A percentile compares a stretch with the other conserved stretches of the same genome.
These are phyloP conservation scores for Salvia miltiorrhiza DNA, from an alignment of 257 asterid genomes.

Conservation along the genomic window DNA sequence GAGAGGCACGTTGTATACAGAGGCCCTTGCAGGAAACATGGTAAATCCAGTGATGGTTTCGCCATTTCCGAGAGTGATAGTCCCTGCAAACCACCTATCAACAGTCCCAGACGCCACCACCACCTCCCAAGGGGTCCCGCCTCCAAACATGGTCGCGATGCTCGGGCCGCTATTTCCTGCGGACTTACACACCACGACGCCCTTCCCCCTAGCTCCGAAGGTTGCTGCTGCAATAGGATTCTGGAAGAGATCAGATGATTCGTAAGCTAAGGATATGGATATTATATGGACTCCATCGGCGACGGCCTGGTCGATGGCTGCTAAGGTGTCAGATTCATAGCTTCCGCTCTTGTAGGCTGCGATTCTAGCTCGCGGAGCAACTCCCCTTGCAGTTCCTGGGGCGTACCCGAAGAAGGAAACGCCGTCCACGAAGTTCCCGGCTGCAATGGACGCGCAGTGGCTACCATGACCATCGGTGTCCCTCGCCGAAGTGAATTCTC, in stretches of 20 bases:
- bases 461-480: conserved; percentile 17
- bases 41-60: conserved; percentile 24
- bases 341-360: conserved; percentile 9
- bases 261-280: conserved; percentile 13
- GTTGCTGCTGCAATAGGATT: conserved; percentile 29
- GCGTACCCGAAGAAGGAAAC: conserved; percentile 26
- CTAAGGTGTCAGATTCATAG: conserved; percentile 19
- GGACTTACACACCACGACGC: conserved; percentile 25
- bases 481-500: conserved; percentile 6
- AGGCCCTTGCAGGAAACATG: conserved; percentile 22
- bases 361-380: conserved; percentile 20
- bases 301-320: conserved; percentile 36
- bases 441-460: conserved; percentile 24
- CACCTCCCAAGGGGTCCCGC: conserved; percentile 35
- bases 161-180: conserved; percentile 32
- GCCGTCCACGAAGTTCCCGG: conserved; percentile 22
- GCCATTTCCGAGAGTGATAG: conserved; percentile 33
- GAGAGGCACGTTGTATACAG: background rate
- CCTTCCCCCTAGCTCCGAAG: conserved; percentile 37
- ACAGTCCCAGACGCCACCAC: conserved; percentile 28
- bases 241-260: background rate
- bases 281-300: conserved; percentile 37
- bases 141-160: background rate
- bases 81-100: conserved; percentile 33
- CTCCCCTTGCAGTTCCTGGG: conserved; percentile 25